phyloP scores from a whole-genome alignment of 805 yeast species.

The Zygosaccharomyces gambellarensis region DNA sequence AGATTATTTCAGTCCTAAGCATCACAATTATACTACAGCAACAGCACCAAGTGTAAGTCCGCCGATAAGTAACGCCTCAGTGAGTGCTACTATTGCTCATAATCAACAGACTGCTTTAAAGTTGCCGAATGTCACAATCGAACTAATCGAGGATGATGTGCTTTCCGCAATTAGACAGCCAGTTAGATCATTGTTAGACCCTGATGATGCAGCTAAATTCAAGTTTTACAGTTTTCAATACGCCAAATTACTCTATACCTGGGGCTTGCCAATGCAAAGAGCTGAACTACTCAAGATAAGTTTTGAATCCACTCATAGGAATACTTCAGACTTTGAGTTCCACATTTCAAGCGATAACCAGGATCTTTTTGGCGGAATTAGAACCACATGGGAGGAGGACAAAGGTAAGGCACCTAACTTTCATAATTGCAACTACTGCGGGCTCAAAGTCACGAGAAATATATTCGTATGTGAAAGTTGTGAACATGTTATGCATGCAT shows the following conservation, averaged over 20 bases:
- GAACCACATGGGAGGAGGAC: conserved; percentile 18
- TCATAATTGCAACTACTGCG: conserved; percentile 63
- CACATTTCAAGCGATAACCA: conserved; percentile 6
- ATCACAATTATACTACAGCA: conserved; percentile 4
- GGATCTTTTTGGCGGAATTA: conserved; percentile 16
- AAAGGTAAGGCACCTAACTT: conserved; percentile 1
- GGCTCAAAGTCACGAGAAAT: conserved; percentile 52
- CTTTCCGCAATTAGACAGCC: conserved; percentile 20
- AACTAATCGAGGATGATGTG: conserved; percentile 28
- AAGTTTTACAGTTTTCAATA: conserved; percentile 57
- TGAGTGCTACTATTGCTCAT: conserved; percentile 5
- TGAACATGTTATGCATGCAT: conserved; percentile 72
- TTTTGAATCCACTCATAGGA: conserved; percentile 31
- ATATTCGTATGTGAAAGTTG: conserved; percentile 68
- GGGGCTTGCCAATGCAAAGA: conserved; percentile 82
- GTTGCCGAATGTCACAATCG: conserved; percentile 25
- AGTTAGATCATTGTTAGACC: conserved; percentile 22
- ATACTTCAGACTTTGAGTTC: not conserved
- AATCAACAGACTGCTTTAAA: conserved; percentile 6
- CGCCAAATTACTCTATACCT: conserved; percentile 67
- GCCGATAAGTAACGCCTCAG: conserved; percentile 6
- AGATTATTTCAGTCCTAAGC: conserved; percentile 23
- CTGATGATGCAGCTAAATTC: conserved; percentile 26
- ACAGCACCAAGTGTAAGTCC: conserved; percentile 7
- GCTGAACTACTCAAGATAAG: conserved; percentile 63